Conservation (phyloP, 176 grass and related monocot species). For the Ensete glaucum region DNA sequence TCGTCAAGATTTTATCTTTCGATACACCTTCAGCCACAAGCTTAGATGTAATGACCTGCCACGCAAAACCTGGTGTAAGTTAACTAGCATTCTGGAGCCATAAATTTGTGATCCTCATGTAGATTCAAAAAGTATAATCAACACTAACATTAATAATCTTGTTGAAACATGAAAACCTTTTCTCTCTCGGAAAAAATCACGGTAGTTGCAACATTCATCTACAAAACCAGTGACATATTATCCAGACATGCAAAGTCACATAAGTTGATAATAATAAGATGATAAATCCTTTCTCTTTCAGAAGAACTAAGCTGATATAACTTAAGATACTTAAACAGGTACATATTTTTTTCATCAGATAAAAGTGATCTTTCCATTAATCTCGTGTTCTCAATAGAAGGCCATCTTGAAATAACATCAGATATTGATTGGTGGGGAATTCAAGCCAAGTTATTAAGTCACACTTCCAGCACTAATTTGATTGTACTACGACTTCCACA, state of each 20-base stretch:
- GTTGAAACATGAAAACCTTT: not conserved
- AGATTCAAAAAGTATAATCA: conserved; percentile 10
- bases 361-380: too few relatives aligned
- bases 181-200: not conserved
- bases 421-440: too few relatives aligned
- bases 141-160: not conserved
- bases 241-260: not conserved
- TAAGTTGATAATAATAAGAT: not conserved
- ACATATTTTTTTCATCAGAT: not conserved
- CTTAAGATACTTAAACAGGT: not conserved
- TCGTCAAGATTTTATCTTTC: conserved; percentile 66
- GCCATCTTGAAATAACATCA: too few relatives aligned
- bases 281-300: not conserved
- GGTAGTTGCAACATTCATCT: not conserved
- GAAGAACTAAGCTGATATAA: not conserved
- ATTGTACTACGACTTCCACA: too few relatives aligned
- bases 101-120: not conserved
- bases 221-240: not conserved
- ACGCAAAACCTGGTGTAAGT: not conserved
- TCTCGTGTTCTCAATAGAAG: too few relatives aligned
- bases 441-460: too few relatives aligned
- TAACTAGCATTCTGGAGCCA: not conserved
- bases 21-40: conserved; percentile 61
- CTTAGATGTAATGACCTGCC: conserved; percentile 62
- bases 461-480: too few relatives aligned